These are phyloP conservation scores for Hydrangea macrophylla DNA, from an alignment of 148 eudicot species.

Conservation along the genomic window DNA sequence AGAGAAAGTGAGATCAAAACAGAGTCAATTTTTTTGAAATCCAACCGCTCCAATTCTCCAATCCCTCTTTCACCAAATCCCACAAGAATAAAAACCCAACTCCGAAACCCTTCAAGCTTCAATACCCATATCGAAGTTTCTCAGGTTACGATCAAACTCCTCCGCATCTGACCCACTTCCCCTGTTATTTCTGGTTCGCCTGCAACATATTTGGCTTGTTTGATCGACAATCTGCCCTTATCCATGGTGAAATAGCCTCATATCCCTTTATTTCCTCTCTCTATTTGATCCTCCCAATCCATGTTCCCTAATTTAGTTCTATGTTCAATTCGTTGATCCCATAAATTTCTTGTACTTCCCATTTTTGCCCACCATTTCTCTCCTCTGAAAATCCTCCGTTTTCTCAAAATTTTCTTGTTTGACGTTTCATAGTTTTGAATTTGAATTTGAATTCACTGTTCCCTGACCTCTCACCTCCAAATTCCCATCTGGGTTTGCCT, in stretches of 20 bases:
- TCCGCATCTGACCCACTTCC: neutral
- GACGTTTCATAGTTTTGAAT: neutral
- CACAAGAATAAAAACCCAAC: constrained; percentile 19
- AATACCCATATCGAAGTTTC: constrained; percentile 22
- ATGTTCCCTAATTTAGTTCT: neutral
- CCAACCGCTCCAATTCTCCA: constrained; percentile 25
- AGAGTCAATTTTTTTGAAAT: constrained; percentile 11
- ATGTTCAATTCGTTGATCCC: neutral
- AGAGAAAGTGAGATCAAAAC: neutral
- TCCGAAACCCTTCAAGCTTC: constrained; percentile 12
- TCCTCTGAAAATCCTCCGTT: neutral
- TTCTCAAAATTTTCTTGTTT: neutral
- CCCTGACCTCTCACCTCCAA: neutral
- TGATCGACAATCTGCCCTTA: neutral
- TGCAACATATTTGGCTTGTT: neutral
- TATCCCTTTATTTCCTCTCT: neutral
- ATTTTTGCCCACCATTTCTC: neutral
- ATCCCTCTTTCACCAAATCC: constrained; percentile 13
- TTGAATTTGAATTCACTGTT: constrained; percentile 8
- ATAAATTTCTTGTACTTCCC: neutral
- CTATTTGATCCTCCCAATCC: neutral
- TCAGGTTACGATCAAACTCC: neutral
- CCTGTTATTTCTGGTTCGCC: neutral
- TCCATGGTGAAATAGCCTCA: neutral
- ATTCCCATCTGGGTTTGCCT: constrained; percentile 6